phyloP scores from a whole-genome alignment of 176 grass and related monocot genomes.

The Triticum timopheevii region DNA sequence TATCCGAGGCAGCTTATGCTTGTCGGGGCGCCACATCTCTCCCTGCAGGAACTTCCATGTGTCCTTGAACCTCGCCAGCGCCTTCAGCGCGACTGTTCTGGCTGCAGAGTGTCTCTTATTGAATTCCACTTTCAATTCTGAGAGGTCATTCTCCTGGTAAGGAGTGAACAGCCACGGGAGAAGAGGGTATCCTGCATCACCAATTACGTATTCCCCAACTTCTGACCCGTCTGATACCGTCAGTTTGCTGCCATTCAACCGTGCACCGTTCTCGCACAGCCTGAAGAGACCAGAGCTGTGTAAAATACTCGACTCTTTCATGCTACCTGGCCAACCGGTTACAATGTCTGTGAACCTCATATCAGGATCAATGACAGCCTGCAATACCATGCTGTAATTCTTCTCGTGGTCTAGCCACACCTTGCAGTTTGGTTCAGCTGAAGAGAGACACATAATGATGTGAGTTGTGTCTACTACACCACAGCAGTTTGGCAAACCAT shows the following conservation, averaged over 20 bases:
- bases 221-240: conserved; percentile 43
- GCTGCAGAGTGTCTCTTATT: conserved; percentile 50
- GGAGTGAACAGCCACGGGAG: conserved; percentile 69
- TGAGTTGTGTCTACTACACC: conserved; percentile 66
- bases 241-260: conserved; percentile 50
- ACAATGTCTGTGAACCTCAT: conserved; percentile 57
- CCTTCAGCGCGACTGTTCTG: conserved; percentile 45
- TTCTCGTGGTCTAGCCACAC: conserved; percentile 66
- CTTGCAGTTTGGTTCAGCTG: conserved; percentile 64
- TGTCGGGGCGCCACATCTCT: conserved; percentile 97
- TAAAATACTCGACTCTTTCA: conserved; percentile 57
- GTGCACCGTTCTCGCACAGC: conserved; percentile 49
- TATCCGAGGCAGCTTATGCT: conserved; percentile 88
- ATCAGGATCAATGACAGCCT: conserved; percentile 52
- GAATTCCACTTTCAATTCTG: conserved; percentile 40
- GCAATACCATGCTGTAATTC: conserved; percentile 78
- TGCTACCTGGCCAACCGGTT: conserved; percentile 68
- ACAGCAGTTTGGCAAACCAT: conserved; percentile 65
- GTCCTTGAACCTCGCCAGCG: conserved; percentile 72
- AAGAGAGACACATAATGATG: conserved; percentile 72
- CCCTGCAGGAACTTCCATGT: conserved; percentile 90
- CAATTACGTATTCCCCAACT: conserved; percentile 64
- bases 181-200: conserved; percentile 65
- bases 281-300: conserved; percentile 57
- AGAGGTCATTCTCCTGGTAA: conserved; percentile 61